Evolutionary conservation across 352 stramenopile species (phyloP).

Genomic region (Peronospora farinosa): DNA sequence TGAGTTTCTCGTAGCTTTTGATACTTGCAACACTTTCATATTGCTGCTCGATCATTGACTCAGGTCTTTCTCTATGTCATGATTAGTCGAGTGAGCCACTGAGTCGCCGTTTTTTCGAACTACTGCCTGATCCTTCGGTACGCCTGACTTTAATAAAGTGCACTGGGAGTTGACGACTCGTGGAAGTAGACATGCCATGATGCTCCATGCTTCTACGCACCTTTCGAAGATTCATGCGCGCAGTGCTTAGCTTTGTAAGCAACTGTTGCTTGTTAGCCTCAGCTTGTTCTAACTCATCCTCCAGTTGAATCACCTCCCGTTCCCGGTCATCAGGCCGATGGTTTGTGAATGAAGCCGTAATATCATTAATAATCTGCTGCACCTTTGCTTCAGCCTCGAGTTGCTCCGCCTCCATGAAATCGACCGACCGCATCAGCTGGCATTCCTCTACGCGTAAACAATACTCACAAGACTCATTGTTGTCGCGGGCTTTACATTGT

Average conservation of each 20-base stretch:
- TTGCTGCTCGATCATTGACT: not conserved
- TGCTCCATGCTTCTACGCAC: constrained; percentile 36
- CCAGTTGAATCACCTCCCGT: constrained; percentile 39
- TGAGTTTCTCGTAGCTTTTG: constrained; percentile 2
- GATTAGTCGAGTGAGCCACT: constrained; percentile 10
- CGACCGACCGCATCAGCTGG: constrained; percentile 36
- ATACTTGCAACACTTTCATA: not conserved
- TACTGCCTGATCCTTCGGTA: constrained; percentile 9
- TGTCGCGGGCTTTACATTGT: constrained; percentile 33
- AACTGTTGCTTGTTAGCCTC: constrained; percentile 48
- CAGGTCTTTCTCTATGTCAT: constrained; percentile 7
- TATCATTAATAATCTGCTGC: constrained; percentile 46
- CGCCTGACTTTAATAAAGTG: constrained; percentile 39
- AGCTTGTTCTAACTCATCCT: constrained; percentile 55
- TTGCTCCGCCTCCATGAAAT: constrained; percentile 47
- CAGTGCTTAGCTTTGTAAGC: constrained; percentile 31
- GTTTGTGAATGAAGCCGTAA: constrained; percentile 38
- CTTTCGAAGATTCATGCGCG: constrained; percentile 26
- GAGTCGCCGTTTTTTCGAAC: constrained; percentile 26
- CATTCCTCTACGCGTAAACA: constrained; percentile 50
- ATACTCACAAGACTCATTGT: constrained; percentile 43
- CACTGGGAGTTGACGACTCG: constrained; percentile 25
- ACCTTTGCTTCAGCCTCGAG: constrained; percentile 47
- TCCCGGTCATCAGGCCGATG: constrained; percentile 35
- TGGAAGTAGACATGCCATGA: constrained; percentile 15